Base-by-base conservation (phyloP, 306 rosid species). In the Rosa chinensis region DNA sequence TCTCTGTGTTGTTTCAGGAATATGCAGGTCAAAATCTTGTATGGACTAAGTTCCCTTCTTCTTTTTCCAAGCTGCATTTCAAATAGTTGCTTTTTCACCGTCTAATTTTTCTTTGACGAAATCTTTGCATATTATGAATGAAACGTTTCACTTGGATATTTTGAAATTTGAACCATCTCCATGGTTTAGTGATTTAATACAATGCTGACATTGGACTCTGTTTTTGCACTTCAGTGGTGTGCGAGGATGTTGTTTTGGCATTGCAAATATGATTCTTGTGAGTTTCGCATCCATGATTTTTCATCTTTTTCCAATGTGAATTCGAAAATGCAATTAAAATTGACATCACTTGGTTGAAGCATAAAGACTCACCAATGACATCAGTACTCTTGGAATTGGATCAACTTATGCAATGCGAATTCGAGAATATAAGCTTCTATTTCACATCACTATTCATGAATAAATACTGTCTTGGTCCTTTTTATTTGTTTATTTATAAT, bases 1-100 rank as follows among this genome's bases (percentile, higher is more conserved):
- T 56, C 61, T 95, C 47, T 95, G 98, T 82, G 43, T 88, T 63
- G 84, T 79, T 73, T 90, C 99, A 17, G 99, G 98, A 92, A 90
- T 95, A 84, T 92, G 94, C 99, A 92, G 99, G 99, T 95, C 94
- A 89, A 91, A 87, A 91, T 92, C 98, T 95, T 92, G 99, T 92
- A 95, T 91, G 97, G 94, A 87, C 94, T 53, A 78, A 80, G 85
- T 77, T 83, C 92, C 88, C 92, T 85, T 84, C 84, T 84, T 81
- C 84, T 70, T 64, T 17, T 12, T 71, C 10, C 37, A 37, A 45
- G 72, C 53, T 72, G 32, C 66, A 32, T 61, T 61, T 28, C 16
- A 10, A 32, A 2, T 32, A 32, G 37, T 2, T 32, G n/a, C 20
- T 4, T 52, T 52, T 52, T 52, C 23, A 52, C 6, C 18, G 20